Evolutionary conservation across 2,329 filamentous ascomycete genomes (phyloP).

Genomic region (Cryphonectria radicalis): DNA sequence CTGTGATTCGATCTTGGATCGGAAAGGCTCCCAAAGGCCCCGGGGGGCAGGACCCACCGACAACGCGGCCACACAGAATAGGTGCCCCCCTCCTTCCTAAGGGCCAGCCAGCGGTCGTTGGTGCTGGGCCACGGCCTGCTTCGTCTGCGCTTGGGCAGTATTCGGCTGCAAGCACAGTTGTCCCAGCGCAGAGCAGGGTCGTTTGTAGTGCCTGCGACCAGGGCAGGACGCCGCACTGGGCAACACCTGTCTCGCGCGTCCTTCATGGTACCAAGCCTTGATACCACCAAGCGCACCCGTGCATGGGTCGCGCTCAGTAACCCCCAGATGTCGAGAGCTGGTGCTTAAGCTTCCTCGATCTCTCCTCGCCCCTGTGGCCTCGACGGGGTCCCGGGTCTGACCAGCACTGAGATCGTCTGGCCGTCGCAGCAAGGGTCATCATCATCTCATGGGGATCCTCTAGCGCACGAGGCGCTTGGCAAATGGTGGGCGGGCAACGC

Average conservation of each 20-base stretch:
- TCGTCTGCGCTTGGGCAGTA: neutral
- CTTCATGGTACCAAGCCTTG: neutral
- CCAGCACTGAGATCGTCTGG: constrained; percentile 15
- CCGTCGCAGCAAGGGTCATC: constrained; percentile 18
- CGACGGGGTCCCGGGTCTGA: constrained; percentile 6
- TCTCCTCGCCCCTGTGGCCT: constrained; percentile 2
- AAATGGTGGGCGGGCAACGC: constrained; percentile 4
- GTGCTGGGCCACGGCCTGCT: constrained; percentile 5
- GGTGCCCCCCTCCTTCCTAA: neutral
- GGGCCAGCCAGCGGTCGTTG: constrained; percentile 12
- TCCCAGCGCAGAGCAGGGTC: neutral
- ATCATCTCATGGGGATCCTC: constrained; percentile 6
- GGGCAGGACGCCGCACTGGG: constrained; percentile 3
- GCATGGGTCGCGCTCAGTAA: constrained; percentile 6
- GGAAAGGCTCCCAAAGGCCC: constrained; percentile 13
- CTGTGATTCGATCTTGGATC: constrained; percentile 38
- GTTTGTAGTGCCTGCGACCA: neutral
- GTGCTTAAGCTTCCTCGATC: neutral
- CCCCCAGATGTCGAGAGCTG: constrained; percentile 11
- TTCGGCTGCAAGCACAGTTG: constrained; percentile 3
- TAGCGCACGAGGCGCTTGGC: constrained; percentile 12
- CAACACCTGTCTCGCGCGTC: neutral
- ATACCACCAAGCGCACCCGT: neutral
- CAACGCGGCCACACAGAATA: neutral
- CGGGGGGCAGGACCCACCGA: constrained; percentile 3